Conservation (phyloP, 139 green algal species). For the Closterium sp. region DNA sequence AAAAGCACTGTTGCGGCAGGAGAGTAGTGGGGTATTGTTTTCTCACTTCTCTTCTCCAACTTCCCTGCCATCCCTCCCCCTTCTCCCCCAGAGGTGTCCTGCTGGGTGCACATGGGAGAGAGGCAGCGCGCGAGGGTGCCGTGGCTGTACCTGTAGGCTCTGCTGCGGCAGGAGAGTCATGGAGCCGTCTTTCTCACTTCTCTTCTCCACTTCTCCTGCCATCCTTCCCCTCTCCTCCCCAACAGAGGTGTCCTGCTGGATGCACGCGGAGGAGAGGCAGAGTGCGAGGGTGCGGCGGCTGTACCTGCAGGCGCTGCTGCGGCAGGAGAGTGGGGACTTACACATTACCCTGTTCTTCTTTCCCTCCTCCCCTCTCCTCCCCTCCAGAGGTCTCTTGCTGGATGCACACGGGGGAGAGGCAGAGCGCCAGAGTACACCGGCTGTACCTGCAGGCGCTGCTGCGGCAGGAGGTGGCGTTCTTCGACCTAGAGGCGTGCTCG, state of each 20-base stretch:
- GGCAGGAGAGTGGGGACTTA: conserved; percentile 13
- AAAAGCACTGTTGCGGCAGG: too few relatives aligned
- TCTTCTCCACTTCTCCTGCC: neutral
- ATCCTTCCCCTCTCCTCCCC: neutral
- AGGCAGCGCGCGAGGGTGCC: neutral
- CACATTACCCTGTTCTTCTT: neutral
- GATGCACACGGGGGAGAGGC: conserved; percentile 34
- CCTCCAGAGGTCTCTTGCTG: conserved; percentile 16
- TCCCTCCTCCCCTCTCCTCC: neutral
- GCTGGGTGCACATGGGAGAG: neutral
- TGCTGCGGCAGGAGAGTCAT: conserved; percentile 37
- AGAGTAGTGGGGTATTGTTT: too few relatives aligned
- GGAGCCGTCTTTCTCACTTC: neutral
- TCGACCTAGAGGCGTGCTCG: conserved; percentile 22
- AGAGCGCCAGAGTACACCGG: neutral
- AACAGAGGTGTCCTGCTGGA: conserved; percentile 16
- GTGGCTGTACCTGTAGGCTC: neutral
- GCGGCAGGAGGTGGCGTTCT: conserved; percentile 45
- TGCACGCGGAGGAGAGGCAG: neutral
- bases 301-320: conserved; percentile 24
- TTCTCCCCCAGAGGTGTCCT: conserved; percentile 13
- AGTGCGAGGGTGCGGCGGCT: neutral
- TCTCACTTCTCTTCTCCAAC: neutral
- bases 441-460: conserved; percentile 34
- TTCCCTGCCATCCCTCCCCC: neutral